Evolutionary conservation across 345 rosid species (phyloP), one percentile per base, ranked within the genome.

Genomic region (Jatropha curcas): DNA sequence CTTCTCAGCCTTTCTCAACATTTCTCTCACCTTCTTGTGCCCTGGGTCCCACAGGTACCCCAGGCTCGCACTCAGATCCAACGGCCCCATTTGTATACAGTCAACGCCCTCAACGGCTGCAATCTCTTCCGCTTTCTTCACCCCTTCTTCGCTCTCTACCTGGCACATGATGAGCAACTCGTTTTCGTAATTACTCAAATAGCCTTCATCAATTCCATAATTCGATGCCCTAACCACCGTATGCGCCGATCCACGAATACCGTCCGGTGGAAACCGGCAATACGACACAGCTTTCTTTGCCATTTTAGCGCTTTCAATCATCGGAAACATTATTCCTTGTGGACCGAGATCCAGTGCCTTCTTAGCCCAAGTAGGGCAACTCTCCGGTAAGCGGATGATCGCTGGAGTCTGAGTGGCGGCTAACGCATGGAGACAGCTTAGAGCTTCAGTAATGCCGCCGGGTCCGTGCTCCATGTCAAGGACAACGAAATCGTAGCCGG

Each of bases 391-490:
- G 20, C 97, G 88, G 70, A 94, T 82, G 77, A 94, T 85, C 53
- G 92, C 91, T 0, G 92, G 80, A 3, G 94, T 89, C 7, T 77
- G 70, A 55, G 86, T 76, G 28, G 90, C 84, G 65, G 86, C 80
- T 43, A 94, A 94, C 2, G 90, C 90, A 43, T 87, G 90, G 53
- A 94, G 86, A 71, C 94, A 85, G 37, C 82, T 74, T 28, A 92
- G 84, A 31, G 97, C 87, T 20, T 88, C 97, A 67, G 84, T 60
- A 77, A 94, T 84, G 5, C 97, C 98, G 3, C 97, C 93, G 33
- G 89, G 95, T 30, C 98, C 98, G 73, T 94, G 97, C 74, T 94
- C 98, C 97, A 94, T 92, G 81, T 92, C 97, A 35, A 94, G 83
- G 52, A 94, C 95, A 28, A 79, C 97, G 82, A 88, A 94, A 68